phyloP scores from a whole-genome alignment of 768 basidiomycete species.

The Macrolepiota dolichaula region DNA sequence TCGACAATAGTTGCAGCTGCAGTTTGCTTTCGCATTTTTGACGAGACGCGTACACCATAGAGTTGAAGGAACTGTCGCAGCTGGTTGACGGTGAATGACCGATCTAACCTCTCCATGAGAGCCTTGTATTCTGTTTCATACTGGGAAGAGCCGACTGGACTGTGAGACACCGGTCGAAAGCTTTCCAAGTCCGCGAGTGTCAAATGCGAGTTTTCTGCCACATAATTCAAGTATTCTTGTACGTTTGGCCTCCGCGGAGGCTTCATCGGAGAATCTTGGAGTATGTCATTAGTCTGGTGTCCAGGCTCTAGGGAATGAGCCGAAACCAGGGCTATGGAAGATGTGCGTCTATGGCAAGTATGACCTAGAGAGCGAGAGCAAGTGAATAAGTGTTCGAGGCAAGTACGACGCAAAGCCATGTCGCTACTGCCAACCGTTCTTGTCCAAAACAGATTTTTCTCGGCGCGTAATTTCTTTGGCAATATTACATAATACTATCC shows the following conservation, averaged over 20 bases:
- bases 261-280: constrained; percentile 17
- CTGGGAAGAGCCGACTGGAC: constrained; percentile 25
- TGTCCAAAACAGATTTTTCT: not conserved
- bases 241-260: constrained; percentile 43
- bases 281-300: not conserved
- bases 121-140: constrained; percentile 53
- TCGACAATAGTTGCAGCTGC: constrained; percentile 54
- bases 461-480: not conserved
- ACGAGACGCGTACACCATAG: constrained; percentile 36
- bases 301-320: not conserved
- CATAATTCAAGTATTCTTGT: constrained; percentile 53
- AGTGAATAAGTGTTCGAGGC: not conserved
- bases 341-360: not conserved
- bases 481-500: too few relatives aligned
- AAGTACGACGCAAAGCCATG: constrained; percentile 4
- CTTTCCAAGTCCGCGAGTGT: constrained; percentile 62
- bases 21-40: constrained; percentile 33
- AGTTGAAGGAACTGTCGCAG: constrained; percentile 49
- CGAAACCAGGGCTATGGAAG: not conserved
- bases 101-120: constrained; percentile 50
- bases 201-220: constrained; percentile 43
- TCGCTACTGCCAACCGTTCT: not conserved
- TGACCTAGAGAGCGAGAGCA: not conserved
- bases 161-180: constrained; percentile 33
- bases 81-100: constrained; percentile 63